Evolutionary conservation across 331 rosid species (phyloP), one percentile per base, ranked within the genome.

Genomic region (Arachis monticola): DNA sequence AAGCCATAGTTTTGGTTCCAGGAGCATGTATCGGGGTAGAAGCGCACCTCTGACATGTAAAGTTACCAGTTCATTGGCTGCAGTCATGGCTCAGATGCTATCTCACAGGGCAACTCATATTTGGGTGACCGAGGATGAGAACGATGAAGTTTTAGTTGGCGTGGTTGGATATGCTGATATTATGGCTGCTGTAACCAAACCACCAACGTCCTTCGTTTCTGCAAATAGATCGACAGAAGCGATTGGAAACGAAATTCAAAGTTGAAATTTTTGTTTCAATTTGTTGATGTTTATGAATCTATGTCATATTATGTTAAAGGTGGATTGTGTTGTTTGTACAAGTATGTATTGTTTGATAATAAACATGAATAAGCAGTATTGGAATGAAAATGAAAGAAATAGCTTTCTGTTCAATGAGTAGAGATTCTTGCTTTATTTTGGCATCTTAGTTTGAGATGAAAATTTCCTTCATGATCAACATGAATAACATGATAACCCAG

Each of bases 31-130:
- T 63, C 72, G 99, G 57, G 99, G 99, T 55, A 87, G 99, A 82
- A 95, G 97, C 64, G 92, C 97, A 1, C 96, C 98, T 2, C 80
- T 95, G 83, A 95, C 96, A 9, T 95, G 99, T 81, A 95, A 82
- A 83, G 77, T 88, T 41, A 89, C 96, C 2, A 95, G 93, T 85
- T 95, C 99, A 61, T 76, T 95, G 85, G 98, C 99, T 11, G 96
- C 99, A 9, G 98, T 92, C 12, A 80, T 95, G 98, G 99, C 99
- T 76, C 99, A 95, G 86, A 89, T 95, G 98, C 86, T 95, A 69
- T 95, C 99, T 7, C 99, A 95, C 75, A 82, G 97, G 69, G 99
- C 93, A 57, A 88, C 96, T 75, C 99, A 92, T 72, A 93, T 95
- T 12, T 95, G 99, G 97, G 97, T 92, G 72, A 86, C 91, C 0